Conservation (phyloP, 2,329 filamentous ascomycete genomes). For the Aspergillus sp. region DNA sequence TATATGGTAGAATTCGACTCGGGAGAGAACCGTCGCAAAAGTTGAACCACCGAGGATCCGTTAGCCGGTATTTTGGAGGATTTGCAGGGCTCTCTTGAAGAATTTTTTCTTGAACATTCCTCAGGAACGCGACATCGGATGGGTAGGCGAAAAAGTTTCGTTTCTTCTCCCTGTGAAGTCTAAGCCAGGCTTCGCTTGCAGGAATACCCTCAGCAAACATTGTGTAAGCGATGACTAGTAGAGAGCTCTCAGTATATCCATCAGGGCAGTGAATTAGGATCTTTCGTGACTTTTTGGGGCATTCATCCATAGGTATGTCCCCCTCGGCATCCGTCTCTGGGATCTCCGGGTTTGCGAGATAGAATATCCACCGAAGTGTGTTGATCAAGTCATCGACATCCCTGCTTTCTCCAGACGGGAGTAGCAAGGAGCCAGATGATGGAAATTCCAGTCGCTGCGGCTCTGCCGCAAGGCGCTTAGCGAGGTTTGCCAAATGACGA, state of each 20-base stretch:
- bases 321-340: slow-evolving; percentile 52
- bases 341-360: slow-evolving; percentile 66
- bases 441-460: slow-evolving; percentile 75
- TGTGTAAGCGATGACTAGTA: slow-evolving; percentile 86
- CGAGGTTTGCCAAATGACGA: slow-evolving; percentile 62
- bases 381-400: slow-evolving; percentile 84
- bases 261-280: slow-evolving; percentile 92
- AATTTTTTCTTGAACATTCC: slow-evolving; percentile 71
- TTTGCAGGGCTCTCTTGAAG: slow-evolving; percentile 53
- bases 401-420: slow-evolving; percentile 76
- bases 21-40: slow-evolving; percentile 88
- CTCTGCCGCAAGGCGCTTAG: slow-evolving; percentile 54
- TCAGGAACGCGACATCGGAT: slow-evolving; percentile 82
- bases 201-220: slow-evolving; percentile 85
- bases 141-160: slow-evolving; percentile 97
- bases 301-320: slow-evolving; percentile 55
- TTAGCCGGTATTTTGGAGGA: slow-evolving; percentile 23
- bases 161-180: slow-evolving; percentile 73
- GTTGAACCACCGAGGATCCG: slow-evolving; percentile 74
- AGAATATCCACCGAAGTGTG: slow-evolving; percentile 87
- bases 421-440: slow-evolving; percentile 87
- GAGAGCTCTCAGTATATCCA: slow-evolving; percentile 91
- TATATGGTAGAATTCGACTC: slow-evolving; percentile 83
- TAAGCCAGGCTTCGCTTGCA: slow-evolving; percentile 82
- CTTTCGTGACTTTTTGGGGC: slow-evolving; percentile 54